Evolutionary conservation across 495 filamentous ascomycete species (phyloP), one percentile per base, ranked within the genome.

Genomic region (Penicillium cataractarum): DNA sequence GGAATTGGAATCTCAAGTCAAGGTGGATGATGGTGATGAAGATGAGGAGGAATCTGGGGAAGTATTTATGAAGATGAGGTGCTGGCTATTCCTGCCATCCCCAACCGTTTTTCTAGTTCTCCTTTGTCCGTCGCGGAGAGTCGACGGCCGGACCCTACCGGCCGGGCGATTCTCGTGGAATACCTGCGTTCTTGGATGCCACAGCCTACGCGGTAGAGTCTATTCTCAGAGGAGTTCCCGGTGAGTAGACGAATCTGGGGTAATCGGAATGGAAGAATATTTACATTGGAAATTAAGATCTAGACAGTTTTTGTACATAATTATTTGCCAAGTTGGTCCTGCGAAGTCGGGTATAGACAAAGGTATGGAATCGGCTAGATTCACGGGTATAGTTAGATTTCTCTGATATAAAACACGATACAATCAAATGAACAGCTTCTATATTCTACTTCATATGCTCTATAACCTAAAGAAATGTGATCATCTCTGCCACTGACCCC

Each of bases 71-170:
- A 40, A 32, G 32, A 60, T 19, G 22, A 15, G 48, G 29, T 19
- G 46, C 42, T 39, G 46, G 46, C 24, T 50, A 29, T 26, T 50
- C 49, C n/a, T 46, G 9, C 40, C 37, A 44, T 39, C 4, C 55
- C 26, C 37, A 57, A 57, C 55, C 9, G 6, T 48, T 55, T 22
- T 31, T 44, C 29, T 60, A n/a, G 24, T 33, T n/a, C 32, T 32
- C 40, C 33, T 58, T 55, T 50, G 50, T 32, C 19, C 35, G 37
- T 55, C 54, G 60, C 60, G 49, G 61, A 35, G 32, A 60, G 35
- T 39, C 10, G 26, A 26, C 64, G 64, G 64, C 60, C 64, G 64
- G 64, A 63, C 27, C 64, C 64, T 63, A 48, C 64, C 64, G 64
- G 26, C 46, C 46, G 46, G 24, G 24, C 4, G 24, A 50, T 50